Evolutionary conservation across 2,329 filamentous ascomycete genomes (phyloP), one percentile per base, ranked within the genome.

Genomic region (Nemania sp.): DNA sequence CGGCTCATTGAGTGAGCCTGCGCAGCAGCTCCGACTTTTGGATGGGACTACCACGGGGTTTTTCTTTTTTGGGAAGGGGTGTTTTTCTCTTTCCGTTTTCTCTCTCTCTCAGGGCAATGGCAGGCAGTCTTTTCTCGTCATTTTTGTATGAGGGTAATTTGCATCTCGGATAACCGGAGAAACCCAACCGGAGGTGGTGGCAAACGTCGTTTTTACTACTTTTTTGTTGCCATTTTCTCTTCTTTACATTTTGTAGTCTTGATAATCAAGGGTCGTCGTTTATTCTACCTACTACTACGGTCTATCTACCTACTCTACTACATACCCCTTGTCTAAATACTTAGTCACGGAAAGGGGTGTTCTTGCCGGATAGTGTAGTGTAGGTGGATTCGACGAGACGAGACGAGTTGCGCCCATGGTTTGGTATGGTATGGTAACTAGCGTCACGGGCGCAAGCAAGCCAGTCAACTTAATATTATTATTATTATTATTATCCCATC

Each of bases 1-100:
- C 18, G 40, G 50, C 65, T 65, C 58, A 63, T 62, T 60, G 61
- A 60, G 1, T 66, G 61, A 55, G 59, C 59, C 35, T n/a, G 40
- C 58, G 54, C 35, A 18, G 60, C 35, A 58, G 54, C 35, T 46
- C 42, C 9, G 12, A 54, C 48, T 52, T 29, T 35, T 13, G n/a
- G 51, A 42, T 13, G 15, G 13, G 20, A 15, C 49, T 35, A 40
- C 29, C 43, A 43, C 39, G 3, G 39, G 25, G 13, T 37, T 45
- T 50, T 21, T 13, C 12, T 35, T 35, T 11, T 29, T 29, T 29
- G 34, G 17, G 13, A 34, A 15, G n/a, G n/a, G n/a, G n/a, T n/a
- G n/a, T n/a, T n/a, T n/a, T n/a, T n/a, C n/a, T n/a, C n/a, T n/a
- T n/a, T n/a, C n/a, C n/a, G n/a, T n/a, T n/a, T n/a, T n/a, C n/a